These are phyloP conservation scores for Penicillium mononematosum DNA, from an alignment of 495 filamentous ascomycete species.

Conservation along the genomic window DNA sequence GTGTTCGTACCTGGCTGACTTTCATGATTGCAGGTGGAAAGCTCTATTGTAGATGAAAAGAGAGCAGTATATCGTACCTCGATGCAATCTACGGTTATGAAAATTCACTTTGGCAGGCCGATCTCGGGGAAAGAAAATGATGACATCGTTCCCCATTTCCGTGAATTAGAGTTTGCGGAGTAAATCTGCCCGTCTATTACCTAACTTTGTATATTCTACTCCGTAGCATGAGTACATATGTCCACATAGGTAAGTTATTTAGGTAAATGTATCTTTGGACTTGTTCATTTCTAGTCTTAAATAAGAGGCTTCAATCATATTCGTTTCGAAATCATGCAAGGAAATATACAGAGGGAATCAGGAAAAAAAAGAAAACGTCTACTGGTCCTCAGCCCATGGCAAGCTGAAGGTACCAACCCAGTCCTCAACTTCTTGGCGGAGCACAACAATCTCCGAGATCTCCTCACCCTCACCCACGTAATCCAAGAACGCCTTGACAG, in stretches of 20 bases:
- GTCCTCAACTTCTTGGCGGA: conserved; percentile 87
- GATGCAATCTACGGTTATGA: too few species aligned
- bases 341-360: conserved; percentile 27
- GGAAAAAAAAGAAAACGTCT: conserved; percentile 22
- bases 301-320: conserved; percentile 25
- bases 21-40: conserved; percentile 23
- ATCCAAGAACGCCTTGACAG: conserved; percentile 81
- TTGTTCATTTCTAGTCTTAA: background rate
- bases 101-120: background rate
- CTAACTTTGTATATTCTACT: background rate
- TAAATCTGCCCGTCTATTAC: background rate
- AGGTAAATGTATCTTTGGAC: too few species aligned
- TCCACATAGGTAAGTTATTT: too few species aligned
- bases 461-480: conserved; percentile 80
- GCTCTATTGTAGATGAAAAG: background rate
- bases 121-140: conserved; percentile 1
- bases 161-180: conserved; percentile 7
- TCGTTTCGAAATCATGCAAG: conserved; percentile 25
- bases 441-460: conserved; percentile 77
- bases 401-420: conserved; percentile 93
- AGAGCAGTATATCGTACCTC: background rate
- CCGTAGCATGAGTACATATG: too few species aligned
- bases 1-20: conserved; percentile 44
- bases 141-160: conserved; percentile 2
- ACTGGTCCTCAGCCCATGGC: conserved; percentile 68